Percentiles rank a stretch among this genome's conserved stretches.
These are phyloP conservation scores for Colletotrichum lindemuthianum DNA, from an alignment of 2,329 filamentous ascomycete species.

Conservation along the genomic window DNA sequence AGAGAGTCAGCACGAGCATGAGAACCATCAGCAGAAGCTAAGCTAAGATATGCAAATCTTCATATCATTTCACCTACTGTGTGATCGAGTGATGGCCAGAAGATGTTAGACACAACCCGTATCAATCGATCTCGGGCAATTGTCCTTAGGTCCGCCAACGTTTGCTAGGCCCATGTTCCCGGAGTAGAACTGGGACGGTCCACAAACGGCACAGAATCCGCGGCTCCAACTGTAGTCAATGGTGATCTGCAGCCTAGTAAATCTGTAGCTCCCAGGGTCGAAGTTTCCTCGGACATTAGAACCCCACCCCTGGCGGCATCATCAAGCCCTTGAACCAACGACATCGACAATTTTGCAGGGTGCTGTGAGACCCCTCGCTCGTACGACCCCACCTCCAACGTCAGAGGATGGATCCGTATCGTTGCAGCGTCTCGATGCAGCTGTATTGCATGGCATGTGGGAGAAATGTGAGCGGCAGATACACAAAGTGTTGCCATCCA, in stretches of 20 bases:
- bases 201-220: no score
- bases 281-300: not conserved
- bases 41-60: no score
- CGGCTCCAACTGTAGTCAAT: not conserved
- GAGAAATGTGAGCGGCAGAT: constrained; percentile 1
- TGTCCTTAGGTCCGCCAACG: no score
- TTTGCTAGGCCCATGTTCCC: no score
- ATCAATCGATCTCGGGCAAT: no score
- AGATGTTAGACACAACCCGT: no score
- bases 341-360: constrained; percentile 1
- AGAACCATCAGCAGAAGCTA: no score
- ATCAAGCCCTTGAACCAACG: constrained; percentile 1
- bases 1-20: no score
- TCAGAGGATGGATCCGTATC: constrained; percentile 1
- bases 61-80: no score
- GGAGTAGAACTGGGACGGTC: no score
- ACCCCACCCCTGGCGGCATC: not conserved
- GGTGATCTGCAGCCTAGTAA: not conserved
- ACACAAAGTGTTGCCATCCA: not conserved
- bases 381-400: constrained; percentile 3
- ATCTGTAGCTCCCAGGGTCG: constrained; percentile 9
- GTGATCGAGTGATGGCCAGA: no score
- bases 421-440: constrained; percentile 12
- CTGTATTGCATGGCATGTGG: not conserved
- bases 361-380: constrained; percentile 3